Evolutionary conservation across 441 rosid genomes (phyloP).

Genomic region (Heliophila coronopifolia): DNA sequence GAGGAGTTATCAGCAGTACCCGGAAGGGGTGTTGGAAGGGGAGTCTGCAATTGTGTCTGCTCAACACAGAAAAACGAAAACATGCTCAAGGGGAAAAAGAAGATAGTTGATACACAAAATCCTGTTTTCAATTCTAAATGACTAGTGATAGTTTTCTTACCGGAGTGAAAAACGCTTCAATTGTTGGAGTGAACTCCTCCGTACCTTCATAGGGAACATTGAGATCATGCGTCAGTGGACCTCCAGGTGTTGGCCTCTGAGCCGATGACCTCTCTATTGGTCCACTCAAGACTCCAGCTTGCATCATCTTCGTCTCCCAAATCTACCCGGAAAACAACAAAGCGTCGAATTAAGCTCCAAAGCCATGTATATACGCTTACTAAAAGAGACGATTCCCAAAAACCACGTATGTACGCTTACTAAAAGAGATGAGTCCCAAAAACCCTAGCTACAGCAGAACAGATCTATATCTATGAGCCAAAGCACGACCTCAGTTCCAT

Average conservation of each 20-base stretch:
- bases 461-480: constrained; percentile 17
- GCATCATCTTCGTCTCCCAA: constrained; percentile 94
- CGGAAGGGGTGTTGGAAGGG: constrained; percentile 68
- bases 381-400: neutral
- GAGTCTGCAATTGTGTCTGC: constrained; percentile 94
- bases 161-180: constrained; percentile 89
- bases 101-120: neutral
- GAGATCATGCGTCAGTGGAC: constrained; percentile 68
- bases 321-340: constrained; percentile 43
- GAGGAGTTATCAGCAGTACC: constrained; percentile 76
- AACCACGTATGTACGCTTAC: no score
- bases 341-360: constrained; percentile 8
- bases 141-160: constrained; percentile 30
- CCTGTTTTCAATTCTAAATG: neutral
- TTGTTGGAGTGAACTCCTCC: constrained; percentile 93
- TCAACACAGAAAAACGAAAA: constrained; percentile 4
- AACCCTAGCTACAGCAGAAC: constrained; percentile 39
- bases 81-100: neutral
- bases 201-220: constrained; percentile 92
- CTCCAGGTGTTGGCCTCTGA: constrained; percentile 49
- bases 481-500: constrained; percentile 1
- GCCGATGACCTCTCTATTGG: constrained; percentile 62
- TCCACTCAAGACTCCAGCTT: constrained; percentile 63
- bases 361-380: neutral
- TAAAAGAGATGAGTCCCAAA: no score